Evolutionary conservation across 257 asterid species (phyloP).

Genomic region (Osmanthus fragrans): DNA sequence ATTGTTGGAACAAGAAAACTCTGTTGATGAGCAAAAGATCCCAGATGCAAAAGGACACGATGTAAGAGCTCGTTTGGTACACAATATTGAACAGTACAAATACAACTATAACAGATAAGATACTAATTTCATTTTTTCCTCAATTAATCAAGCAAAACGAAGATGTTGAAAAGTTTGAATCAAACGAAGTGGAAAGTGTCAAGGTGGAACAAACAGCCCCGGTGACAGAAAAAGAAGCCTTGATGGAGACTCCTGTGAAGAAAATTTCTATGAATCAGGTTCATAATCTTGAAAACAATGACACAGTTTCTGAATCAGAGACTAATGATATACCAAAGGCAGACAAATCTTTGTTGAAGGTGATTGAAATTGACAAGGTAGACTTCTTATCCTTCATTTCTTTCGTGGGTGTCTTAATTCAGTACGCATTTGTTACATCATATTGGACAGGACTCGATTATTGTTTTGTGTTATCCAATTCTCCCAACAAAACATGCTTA

Average conservation of each 20-base stretch:
- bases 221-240: slow-evolving; percentile 20
- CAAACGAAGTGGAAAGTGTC: neutral
- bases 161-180: neutral
- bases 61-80: neutral
- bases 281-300: slow-evolving; percentile 23
- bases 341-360: slow-evolving; percentile 80
- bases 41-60: slow-evolving; percentile 26
- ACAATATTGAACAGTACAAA: neutral
- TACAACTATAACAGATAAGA: neutral
- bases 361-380: slow-evolving; percentile 9
- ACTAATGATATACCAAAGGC: slow-evolving; percentile 48
- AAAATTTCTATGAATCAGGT: neutral
- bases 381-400: neutral
- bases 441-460: neutral
- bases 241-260: slow-evolving; percentile 9
- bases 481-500: neutral
- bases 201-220: neutral
- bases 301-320: slow-evolving; percentile 52
- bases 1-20: slow-evolving; percentile 52
- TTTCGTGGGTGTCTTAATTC: neutral
- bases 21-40: neutral
- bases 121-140: neutral
- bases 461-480: neutral
- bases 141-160: neutral
- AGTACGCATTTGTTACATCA: neutral